Base-by-base conservation (phyloP, 495 filamentous ascomycete genomes). In the Tirmania nivea region DNA sequence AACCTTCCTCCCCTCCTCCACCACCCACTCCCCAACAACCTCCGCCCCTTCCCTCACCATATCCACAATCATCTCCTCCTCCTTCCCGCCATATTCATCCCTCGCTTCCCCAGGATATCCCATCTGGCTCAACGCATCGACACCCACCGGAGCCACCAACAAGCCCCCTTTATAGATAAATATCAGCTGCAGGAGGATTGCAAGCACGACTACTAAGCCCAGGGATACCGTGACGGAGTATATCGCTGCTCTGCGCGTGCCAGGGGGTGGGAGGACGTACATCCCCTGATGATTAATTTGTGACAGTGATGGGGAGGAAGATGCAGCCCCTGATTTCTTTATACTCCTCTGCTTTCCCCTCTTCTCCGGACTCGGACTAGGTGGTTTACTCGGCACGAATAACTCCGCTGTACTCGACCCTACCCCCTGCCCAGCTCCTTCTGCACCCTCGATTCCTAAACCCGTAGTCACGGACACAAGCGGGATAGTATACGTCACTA, bases 401-500 rank as follows among this genome's bases (percentile, higher is more conserved):
- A 31, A 7, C 25, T 31, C 25, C 12, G 39, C 39, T 4, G 39
- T 45, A 14, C 14, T 14, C 14, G 39, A 19, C 3, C 12, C 12
- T 7, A 31, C 25, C 3, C 25, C 25, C 25, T 31, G 25, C 25
- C 25, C 25, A 3, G 7, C 25, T 31, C 25, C 25, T 31, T 31
- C 25, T 7, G 25, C 25, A 7, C 25, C 25, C 25, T 31, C 25
- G 2, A 31, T 31, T 31, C 25, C 25, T 31, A 31, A 31, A 31
- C 7, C 7, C 17, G 39, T 45, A 19, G 31, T 31, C 47, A 37
- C 50, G 19, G 47, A 50, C 16, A 61, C 45, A 25, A 97, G 77
- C 0, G 84, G 79, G 56, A 96, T 69, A 19, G 83, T 83, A 67
- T 94, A 85, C 35, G 94, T 81, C 48, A 86, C 79, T 48, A 86